Evolutionary conservation across 2,329 filamentous ascomycete species (phyloP).

Genomic region (Fusarium sp.): DNA sequence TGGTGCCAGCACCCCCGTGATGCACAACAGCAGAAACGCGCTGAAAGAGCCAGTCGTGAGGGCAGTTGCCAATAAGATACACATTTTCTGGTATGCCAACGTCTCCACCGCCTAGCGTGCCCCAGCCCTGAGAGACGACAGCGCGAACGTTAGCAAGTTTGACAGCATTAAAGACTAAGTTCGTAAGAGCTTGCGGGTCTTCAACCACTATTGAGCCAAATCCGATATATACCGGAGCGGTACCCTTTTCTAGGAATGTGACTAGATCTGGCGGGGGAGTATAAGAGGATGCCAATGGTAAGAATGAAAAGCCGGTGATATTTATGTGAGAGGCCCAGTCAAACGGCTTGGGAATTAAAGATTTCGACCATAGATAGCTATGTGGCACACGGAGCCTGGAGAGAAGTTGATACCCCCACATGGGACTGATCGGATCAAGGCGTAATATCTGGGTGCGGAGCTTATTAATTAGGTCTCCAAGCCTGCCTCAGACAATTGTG

Average conservation of each 20-base stretch:
- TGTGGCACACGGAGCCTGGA: constrained; percentile 71
- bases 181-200: constrained; percentile 67
- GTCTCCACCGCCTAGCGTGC: constrained; percentile 64
- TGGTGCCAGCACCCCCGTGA: constrained; percentile 74
- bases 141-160: constrained; percentile 67
- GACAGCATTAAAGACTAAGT: constrained; percentile 68
- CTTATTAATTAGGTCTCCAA: constrained; percentile 78
- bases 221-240: constrained; percentile 72
- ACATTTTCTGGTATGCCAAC: constrained; percentile 58
- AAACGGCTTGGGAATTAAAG: constrained; percentile 71
- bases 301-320: constrained; percentile 72
- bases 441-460: constrained; percentile 72
- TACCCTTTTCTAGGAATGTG: constrained; percentile 65
- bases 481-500: constrained; percentile 20
- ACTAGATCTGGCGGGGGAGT: constrained; percentile 65
- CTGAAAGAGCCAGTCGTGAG: constrained; percentile 75
- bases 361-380: constrained; percentile 78
- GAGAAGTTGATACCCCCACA: constrained; percentile 74
- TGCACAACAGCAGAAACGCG: constrained; percentile 69
- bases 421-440: constrained; percentile 72
- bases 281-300: constrained; percentile 64
- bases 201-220: constrained; percentile 76
- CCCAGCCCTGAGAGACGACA: constrained; percentile 73
- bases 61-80: constrained; percentile 71
- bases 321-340: constrained; percentile 72